These are phyloP conservation scores for Neonectria magnoliae DNA, from an alignment of 2,329 filamentous ascomycete genomes.

Conservation along the genomic window DNA sequence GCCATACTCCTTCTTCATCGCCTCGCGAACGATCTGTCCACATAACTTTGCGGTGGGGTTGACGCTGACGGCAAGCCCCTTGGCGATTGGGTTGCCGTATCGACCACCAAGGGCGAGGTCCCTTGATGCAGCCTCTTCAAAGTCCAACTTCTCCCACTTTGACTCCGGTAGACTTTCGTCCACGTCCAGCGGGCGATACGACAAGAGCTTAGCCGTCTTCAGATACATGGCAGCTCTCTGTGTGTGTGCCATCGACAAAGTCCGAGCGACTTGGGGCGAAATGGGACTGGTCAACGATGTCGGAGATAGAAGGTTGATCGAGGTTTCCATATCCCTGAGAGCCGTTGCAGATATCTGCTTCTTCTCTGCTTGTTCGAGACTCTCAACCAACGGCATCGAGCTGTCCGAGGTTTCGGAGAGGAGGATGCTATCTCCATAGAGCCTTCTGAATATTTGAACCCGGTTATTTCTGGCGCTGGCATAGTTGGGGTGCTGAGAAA, in stretches of 20 bases:
- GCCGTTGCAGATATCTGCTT: constrained; percentile 51
- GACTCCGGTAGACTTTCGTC: constrained; percentile 55
- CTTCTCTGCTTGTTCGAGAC: constrained; percentile 51
- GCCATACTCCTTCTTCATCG: constrained; percentile 75
- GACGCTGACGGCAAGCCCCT: constrained; percentile 69
- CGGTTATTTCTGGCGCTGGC: constrained; percentile 80
- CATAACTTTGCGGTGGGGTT: constrained; percentile 77
- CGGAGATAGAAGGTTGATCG: constrained; percentile 69
- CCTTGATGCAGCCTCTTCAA: constrained; percentile 70
- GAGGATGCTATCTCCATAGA: constrained; percentile 70
- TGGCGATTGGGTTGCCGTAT: constrained; percentile 73
- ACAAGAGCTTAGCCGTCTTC: constrained; percentile 63
- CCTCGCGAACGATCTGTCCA: constrained; percentile 74
- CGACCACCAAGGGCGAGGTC: constrained; percentile 73
- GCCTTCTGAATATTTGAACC: constrained; percentile 71
- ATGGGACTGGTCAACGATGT: constrained; percentile 60
- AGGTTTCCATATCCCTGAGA: constrained; percentile 65
- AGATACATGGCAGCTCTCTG: constrained; percentile 75
- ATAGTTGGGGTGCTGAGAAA: constrained; percentile 69
- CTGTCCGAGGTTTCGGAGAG: constrained; percentile 51
- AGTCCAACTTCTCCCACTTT: constrained; percentile 63
- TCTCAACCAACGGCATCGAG: constrained; percentile 54
- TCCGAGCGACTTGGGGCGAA: constrained; percentile 71
- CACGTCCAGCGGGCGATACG: constrained; percentile 51
- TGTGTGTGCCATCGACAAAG: constrained; percentile 75